Evolutionary conservation across 345 rosid genomes (phyloP), one percentile per base, ranked within the genome.

Genomic region (Eucalyptus grandis): DNA sequence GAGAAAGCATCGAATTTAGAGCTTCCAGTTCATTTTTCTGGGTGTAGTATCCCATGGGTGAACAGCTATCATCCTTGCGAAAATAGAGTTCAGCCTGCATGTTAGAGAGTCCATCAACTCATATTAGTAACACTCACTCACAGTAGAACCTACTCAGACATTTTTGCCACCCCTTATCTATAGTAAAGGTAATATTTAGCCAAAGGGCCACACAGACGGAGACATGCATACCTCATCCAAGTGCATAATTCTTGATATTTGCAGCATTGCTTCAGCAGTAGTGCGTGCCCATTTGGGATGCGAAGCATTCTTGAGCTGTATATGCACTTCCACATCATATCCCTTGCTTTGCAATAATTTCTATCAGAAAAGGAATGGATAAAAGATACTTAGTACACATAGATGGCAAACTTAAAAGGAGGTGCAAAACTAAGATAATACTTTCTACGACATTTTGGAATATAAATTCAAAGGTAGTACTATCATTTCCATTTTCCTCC

Each of bases 11-110:
- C 51, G 91, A 95, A 91, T 90, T 95, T 49, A 96, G 96, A 93
- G 97, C 93, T 90, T 96, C 96, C 93, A 97, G 89, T 91, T 98
- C 99, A 87, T 97, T 98, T 92, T 95, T 95, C 87, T 89, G 46
- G 49, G 96, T 94, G 89, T 92, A 95, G 83, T 88, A 90, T 90
- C 94, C 97, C 53, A 88, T 15, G 53, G 93, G 86, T 90, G 90
- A 62, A 86, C 93, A 90, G 65, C 89, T 91, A 14, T 88, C 90
- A 88, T 85, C 91, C 87, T 94, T 94, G 31, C 94, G 93, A 92
- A 98, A 98, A 89, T 97, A 98, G 88, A 98, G 94, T 88, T 98
- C 99, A 89, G 94, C 97, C 99, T 98, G 94, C 62, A 37, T 27
- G 62, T 50, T 86, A 54, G 67, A 86, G 47, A 77, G 83, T 77